Evolutionary conservation across 768 basidiomycete species (phyloP).

Genomic region (Calvatia gigantea): DNA sequence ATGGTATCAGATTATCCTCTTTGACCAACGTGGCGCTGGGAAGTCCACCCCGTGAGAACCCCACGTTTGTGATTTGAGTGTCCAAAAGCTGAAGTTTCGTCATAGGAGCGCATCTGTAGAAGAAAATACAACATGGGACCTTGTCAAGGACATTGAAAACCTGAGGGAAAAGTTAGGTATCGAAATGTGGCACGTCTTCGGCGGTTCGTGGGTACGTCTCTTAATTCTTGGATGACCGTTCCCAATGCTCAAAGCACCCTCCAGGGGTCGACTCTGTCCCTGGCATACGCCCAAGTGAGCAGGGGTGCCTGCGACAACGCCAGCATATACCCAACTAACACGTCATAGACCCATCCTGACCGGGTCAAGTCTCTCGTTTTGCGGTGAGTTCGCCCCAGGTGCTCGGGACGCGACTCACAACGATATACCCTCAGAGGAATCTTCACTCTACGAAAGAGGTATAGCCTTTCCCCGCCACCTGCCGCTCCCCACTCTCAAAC

Average conservation of each 20-base stretch:
- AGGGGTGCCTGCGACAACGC: not conserved
- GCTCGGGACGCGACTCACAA: not conserved
- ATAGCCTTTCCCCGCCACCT: constrained; percentile 1
- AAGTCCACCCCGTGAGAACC: constrained; percentile 74
- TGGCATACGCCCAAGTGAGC: constrained; percentile 80
- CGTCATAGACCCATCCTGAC: constrained; percentile 67
- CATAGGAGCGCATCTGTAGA: constrained; percentile 66
- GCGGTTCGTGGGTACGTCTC: constrained; percentile 81
- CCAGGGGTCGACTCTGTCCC: constrained; percentile 81
- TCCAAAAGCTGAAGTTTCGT: not conserved
- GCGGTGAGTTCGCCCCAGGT: constrained; percentile 41
- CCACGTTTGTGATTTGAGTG: not conserved
- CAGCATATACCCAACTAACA: not conserved
- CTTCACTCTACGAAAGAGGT: constrained; percentile 83
- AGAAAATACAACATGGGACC: constrained; percentile 93
- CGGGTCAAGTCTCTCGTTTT: constrained; percentile 77
- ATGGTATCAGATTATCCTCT: constrained; percentile 63
- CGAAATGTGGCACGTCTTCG: constrained; percentile 92
- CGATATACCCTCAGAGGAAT: constrained; percentile 57
- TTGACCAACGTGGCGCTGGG: constrained; percentile 89
- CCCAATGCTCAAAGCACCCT: not conserved
- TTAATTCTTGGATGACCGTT: not conserved
- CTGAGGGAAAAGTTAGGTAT: constrained; percentile 72
- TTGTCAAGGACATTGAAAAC: constrained; percentile 87
- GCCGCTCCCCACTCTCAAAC: not conserved